These are phyloP conservation scores for Cruciata laevipes DNA, from an alignment of 257 asterid genomes.

Conservation along the genomic window DNA sequence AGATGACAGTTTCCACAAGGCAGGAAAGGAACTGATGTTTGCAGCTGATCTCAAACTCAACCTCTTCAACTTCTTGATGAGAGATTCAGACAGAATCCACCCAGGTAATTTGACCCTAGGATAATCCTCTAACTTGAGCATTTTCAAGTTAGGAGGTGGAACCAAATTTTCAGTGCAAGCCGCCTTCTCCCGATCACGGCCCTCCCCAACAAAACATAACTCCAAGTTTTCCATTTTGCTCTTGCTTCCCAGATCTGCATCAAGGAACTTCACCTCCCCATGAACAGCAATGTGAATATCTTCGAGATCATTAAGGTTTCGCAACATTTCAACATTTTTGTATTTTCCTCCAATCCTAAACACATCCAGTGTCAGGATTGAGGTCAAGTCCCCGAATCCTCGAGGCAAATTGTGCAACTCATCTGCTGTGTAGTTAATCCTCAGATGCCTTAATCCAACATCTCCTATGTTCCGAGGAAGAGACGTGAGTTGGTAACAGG, in stretches of 20 bases:
- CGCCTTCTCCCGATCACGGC: neutral
- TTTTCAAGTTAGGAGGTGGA: neutral
- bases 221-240: neutral
- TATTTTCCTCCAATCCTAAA: neutral
- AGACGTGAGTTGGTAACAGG: too few species aligned
- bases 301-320: neutral
- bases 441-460: too few species aligned
- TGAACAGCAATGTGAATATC: neutral
- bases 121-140: neutral
- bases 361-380: too few species aligned
- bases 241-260: neutral
- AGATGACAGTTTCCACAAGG: neutral
- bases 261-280: neutral
- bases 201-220: neutral
- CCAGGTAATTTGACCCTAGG: neutral
- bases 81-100: neutral
- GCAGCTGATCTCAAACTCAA: neutral
- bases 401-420: too few species aligned
- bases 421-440: too few species aligned
- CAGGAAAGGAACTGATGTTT: neutral
- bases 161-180: neutral
- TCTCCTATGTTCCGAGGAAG: too few species aligned
- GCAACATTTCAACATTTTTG: neutral
- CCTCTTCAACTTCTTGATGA: neutral
- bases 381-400: too few species aligned